Evolutionary conservation across 1,284 basidiomycete genomes (phyloP), one percentile per base, ranked within the genome.

Genomic region (Trichosporon asahii): DNA sequence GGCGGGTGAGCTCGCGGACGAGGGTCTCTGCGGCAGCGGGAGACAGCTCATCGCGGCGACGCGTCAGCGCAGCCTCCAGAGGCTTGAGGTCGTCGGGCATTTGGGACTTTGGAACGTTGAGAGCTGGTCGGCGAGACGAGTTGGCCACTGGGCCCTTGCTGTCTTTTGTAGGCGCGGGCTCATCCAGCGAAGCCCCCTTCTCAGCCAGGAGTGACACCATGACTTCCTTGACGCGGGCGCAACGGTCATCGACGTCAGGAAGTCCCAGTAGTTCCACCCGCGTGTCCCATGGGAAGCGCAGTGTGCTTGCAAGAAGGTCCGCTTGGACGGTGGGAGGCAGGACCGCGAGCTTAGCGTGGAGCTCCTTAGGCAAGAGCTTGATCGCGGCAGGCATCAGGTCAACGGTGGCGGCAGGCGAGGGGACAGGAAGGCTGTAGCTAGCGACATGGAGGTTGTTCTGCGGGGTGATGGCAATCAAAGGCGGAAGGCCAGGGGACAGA

Each of bases 11-110:
- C 64, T 82, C 81, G 2, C 80, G 73, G 0, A 35, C 66, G 61
- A 80, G 66, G 1, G 79, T 76, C 27, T 78, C 72, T 9, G 69
- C 44, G 1, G 77, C 81, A 0, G 73, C 68, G 3, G 66, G 44
- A 15, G 77, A 74, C 0, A 82, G 67, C 64, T 80, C 78, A 11
- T 69, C 35, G 29, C 66, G 33, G 18, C 79, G 75, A 27, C 40
- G 31, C 23, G 67, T 46, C 6, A 78, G 68, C 4, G 74, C 57
- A 0, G 69, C 68, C 40, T 77, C 72, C 23, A 81, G 68, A 0
- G 77, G 77, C 64, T 75, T 74, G 12, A 82, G 73, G 66, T 82
- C 81, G 68, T 81, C 81, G 1, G 79, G 76, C 18, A 77, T 69
- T 46, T 68, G 70, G 1, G 66, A 49, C 66, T 73, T 72, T 55